Conservation (phyloP, 345 rosid species). For the Camelina neglecta region DNA sequence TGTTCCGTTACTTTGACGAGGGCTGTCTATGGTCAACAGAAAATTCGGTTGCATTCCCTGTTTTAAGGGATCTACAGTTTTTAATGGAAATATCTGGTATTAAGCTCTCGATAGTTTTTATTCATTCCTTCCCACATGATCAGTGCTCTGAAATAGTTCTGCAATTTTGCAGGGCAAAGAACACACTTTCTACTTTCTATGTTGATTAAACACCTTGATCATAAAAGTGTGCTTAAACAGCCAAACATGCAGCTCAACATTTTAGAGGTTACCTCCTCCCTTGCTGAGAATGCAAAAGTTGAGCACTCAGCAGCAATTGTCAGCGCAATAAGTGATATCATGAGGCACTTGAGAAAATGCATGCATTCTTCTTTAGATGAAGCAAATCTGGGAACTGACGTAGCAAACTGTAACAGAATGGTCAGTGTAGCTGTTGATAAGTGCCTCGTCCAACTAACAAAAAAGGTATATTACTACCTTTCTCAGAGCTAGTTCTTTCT, state of each 20-base stretch:
- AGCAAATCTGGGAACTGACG: conserved; percentile 62
- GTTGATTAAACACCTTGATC: conserved; percentile 95
- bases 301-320: conserved; percentile 79
- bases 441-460: conserved; percentile 75
- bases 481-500: background rate
- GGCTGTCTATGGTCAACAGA: conserved; percentile 78
- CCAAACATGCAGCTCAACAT: conserved; percentile 81
- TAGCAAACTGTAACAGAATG: conserved; percentile 61
- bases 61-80: conserved; percentile 86
- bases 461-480: conserved; percentile 57
- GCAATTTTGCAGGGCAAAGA: conserved; percentile 68
- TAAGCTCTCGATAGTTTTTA: conserved; percentile 26
- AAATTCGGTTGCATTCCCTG: conserved; percentile 74
- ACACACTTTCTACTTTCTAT: conserved; percentile 83
- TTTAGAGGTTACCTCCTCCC: conserved; percentile 72
- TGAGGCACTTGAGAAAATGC: conserved; percentile 91
- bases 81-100: conserved; percentile 85
- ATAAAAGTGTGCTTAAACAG: conserved; percentile 81
- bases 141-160: conserved; percentile 33
- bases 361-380: conserved; percentile 84
- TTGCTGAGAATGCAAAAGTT: conserved; percentile 69
- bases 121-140: conserved; percentile 18
- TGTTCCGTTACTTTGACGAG: conserved; percentile 84
- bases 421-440: conserved; percentile 78
- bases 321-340: conserved; percentile 77